Evolutionary conservation across 257 asterid genomes (phyloP).

Genomic region (Anisodus acutangulus): DNA sequence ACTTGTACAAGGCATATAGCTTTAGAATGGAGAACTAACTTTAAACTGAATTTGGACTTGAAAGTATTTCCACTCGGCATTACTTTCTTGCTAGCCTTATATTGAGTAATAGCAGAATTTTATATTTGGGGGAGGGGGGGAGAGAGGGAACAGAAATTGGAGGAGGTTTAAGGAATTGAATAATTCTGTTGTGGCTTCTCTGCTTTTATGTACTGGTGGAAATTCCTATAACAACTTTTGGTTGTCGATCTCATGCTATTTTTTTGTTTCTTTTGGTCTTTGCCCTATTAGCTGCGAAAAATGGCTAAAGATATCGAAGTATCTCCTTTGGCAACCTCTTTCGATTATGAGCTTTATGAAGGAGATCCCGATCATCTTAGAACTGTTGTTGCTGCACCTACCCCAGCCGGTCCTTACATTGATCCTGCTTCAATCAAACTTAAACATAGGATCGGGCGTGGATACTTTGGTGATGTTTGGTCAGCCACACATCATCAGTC

Average conservation of each 20-base stretch:
- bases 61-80: not conserved
- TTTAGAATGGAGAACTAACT: not conserved
- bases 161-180: not conserved
- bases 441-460: constrained; percentile 67
- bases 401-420: constrained; percentile 36
- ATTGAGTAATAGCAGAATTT: not conserved
- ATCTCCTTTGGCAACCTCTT: constrained; percentile 32
- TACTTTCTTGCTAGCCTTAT: not conserved
- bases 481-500: constrained; percentile 68
- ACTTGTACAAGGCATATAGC: not conserved
- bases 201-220: constrained; percentile 1
- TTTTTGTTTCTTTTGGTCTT: not conserved
- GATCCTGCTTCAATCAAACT: constrained; percentile 59
- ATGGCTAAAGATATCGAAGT: constrained; percentile 39
- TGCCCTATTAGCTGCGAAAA: constrained; percentile 1
- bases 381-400: constrained; percentile 42
- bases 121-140: not conserved
- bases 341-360: constrained; percentile 49
- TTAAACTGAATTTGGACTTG: not conserved
- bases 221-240: constrained; percentile 1
- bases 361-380: constrained; percentile 54
- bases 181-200: not conserved
- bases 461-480: constrained; percentile 75
- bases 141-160: not conserved
- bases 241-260: not conserved